Evolutionary conservation across 306 rosid genomes (phyloP).

Genomic region (Pyrus communis): DNA sequence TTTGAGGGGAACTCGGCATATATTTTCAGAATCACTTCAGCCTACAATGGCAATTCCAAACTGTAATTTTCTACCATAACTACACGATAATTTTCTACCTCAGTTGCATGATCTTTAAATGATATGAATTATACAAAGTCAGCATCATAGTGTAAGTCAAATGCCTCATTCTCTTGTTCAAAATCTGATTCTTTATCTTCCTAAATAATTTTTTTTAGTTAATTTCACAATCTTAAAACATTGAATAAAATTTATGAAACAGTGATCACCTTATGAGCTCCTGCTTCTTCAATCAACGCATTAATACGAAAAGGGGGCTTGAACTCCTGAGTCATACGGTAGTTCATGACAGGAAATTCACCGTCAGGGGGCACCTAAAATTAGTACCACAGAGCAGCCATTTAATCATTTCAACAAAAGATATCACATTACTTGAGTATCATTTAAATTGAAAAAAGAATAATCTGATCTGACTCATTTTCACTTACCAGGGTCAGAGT

Average conservation of each 20-base stretch:
- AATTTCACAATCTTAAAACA: background rate
- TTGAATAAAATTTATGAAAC: background rate
- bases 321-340: constrained; percentile 80
- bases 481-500: constrained; percentile 69
- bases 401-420: constrained; percentile 7
- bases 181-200: background rate
- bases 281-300: constrained; percentile 70
- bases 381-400: constrained; percentile 15
- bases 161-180: background rate
- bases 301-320: constrained; percentile 78
- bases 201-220: background rate
- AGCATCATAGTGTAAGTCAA: background rate
- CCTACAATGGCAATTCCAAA: constrained; percentile 34
- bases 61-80: background rate
- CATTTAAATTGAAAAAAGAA: background rate
- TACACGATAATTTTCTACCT: background rate
- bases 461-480: background rate
- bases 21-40: constrained; percentile 64
- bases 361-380: constrained; percentile 73
- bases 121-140: background rate
- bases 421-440: background rate
- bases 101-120: background rate
- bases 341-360: constrained; percentile 85
- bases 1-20: constrained; percentile 69
- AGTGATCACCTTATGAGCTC: constrained; percentile 49